These are phyloP conservation scores for Tuber aestivum DNA, from an alignment of 495 filamentous ascomycete species.

Conservation along the genomic window DNA sequence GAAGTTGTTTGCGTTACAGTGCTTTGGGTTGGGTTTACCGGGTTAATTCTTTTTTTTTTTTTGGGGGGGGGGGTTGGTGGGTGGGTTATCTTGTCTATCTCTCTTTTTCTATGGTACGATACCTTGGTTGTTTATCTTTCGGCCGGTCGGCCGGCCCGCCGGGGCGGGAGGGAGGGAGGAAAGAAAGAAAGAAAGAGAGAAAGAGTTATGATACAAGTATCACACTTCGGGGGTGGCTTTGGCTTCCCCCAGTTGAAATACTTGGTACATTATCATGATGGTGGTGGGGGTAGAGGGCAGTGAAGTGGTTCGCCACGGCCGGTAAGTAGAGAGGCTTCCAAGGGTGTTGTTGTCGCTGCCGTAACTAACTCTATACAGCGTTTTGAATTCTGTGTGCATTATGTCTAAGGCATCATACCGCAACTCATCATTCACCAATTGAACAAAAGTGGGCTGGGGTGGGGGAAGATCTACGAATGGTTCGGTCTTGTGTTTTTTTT, in stretches of 20 bases:
- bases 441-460: neutral
- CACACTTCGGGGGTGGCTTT: no score
- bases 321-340: neutral
- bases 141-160: no score
- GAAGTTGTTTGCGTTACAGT: neutral
- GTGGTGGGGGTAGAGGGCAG: neutral
- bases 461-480: neutral
- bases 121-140: neutral
- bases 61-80: neutral
- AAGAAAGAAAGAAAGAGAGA: no score
- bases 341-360: neutral
- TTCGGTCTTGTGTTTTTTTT: neutral
- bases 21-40: neutral
- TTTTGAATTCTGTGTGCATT: neutral
- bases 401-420: neutral
- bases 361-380: neutral
- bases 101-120: neutral
- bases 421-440: neutral
- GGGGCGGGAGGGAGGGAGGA: conserved; percentile 3
- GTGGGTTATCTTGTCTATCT: neutral
- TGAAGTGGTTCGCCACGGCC: neutral
- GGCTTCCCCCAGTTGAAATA: no score
- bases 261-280: no score
- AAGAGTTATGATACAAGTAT: no score
- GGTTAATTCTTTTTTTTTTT: neutral